Conservation (phyloP, 306 rosid species). For the Notholithocarpus densiflorus region DNA sequence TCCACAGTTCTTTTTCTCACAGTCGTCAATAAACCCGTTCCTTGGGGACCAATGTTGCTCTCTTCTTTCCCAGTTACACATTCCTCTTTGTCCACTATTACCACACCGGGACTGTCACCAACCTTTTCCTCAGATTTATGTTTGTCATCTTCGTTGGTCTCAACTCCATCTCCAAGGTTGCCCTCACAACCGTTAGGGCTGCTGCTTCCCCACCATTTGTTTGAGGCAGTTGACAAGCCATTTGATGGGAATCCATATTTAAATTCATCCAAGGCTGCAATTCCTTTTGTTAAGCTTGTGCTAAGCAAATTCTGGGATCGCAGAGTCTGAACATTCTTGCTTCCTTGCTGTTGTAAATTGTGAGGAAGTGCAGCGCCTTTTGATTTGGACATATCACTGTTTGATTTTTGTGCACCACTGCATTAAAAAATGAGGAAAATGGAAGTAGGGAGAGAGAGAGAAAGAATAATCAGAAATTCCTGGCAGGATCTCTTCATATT, state of each 20-base stretch:
- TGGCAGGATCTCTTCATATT: neutral
- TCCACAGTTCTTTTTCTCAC: slow-evolving; percentile 54
- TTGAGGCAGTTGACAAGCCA: slow-evolving; percentile 61
- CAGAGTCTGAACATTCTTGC: slow-evolving; percentile 46
- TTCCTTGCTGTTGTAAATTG: slow-evolving; percentile 50
- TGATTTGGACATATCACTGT: slow-evolving; percentile 44
- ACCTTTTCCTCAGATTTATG: slow-evolving; percentile 22
- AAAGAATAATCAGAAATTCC: neutral
- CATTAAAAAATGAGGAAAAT: slow-evolving; percentile 7
- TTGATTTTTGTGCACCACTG: slow-evolving; percentile 39
- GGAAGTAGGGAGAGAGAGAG: neutral
- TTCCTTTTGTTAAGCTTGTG: slow-evolving; percentile 47
- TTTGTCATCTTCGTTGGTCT: slow-evolving; percentile 19
- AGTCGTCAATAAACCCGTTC: slow-evolving; percentile 46
- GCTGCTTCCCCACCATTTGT: slow-evolving; percentile 87
- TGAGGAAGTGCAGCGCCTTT: slow-evolving; percentile 38
- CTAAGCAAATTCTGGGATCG: slow-evolving; percentile 31
- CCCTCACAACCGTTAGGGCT: slow-evolving; percentile 20
- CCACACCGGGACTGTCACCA: slow-evolving; percentile 9
- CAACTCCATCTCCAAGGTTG: slow-evolving; percentile 15
- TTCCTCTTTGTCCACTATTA: slow-evolving; percentile 29
- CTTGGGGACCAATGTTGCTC: slow-evolving; percentile 28
- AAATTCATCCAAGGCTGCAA: slow-evolving; percentile 57
- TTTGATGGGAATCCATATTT: slow-evolving; percentile 73
- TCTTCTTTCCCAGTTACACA: slow-evolving; percentile 29